phyloP scores from a whole-genome alignment of 1,284 basidiomycete genomes.

The Cutaneotrichosporon sp. region DNA sequence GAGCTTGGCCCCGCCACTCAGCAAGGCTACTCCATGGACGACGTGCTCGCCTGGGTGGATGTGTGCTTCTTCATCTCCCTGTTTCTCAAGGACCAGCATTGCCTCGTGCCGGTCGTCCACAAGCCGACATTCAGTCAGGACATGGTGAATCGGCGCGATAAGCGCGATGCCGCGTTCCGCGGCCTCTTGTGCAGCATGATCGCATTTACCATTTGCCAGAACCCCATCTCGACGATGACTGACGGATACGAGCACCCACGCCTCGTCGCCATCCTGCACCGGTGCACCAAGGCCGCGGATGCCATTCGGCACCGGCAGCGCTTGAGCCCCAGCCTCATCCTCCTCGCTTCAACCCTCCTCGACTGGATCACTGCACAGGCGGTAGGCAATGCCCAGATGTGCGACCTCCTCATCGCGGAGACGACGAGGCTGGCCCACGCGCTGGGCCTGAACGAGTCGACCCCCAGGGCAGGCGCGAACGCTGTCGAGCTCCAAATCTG shows the following conservation, averaged over 20 bases:
- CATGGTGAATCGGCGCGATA: slow-evolving; percentile 26
- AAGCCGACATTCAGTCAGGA: slow-evolving; percentile 30
- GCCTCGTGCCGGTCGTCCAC: slow-evolving; percentile 32
- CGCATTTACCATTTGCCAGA: slow-evolving; percentile 31
- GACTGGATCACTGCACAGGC: slow-evolving; percentile 25
- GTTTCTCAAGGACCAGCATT: slow-evolving; percentile 29
- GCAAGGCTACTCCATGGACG: slow-evolving; percentile 10
- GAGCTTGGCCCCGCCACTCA: no score
- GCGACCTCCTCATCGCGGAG: slow-evolving; percentile 18
- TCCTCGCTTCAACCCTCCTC: slow-evolving; percentile 20
- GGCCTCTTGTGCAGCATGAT: slow-evolving; percentile 29
- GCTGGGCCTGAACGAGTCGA: slow-evolving; percentile 15
- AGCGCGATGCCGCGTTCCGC: slow-evolving; percentile 25
- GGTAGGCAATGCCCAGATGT: slow-evolving; percentile 15
- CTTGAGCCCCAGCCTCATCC: slow-evolving; percentile 13
- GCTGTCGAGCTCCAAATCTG: slow-evolving; percentile 20
- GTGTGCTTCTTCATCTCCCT: slow-evolving; percentile 30
- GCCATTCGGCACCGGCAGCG: slow-evolving; percentile 22
- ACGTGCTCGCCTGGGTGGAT: slow-evolving; percentile 25
- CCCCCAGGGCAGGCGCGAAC: slow-evolving; percentile 6
- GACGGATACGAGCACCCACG: slow-evolving; percentile 17
- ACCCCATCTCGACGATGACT: slow-evolving; percentile 24
- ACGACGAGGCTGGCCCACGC: slow-evolving; percentile 21
- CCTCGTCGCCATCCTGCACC: slow-evolving; percentile 19
- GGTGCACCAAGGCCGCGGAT: slow-evolving; percentile 22